Percentiles rank a stretch among this genome's conserved stretches.
phyloP scores from a whole-genome alignment of 169 alveolate species.

The Plasmodium adleri region DNA sequence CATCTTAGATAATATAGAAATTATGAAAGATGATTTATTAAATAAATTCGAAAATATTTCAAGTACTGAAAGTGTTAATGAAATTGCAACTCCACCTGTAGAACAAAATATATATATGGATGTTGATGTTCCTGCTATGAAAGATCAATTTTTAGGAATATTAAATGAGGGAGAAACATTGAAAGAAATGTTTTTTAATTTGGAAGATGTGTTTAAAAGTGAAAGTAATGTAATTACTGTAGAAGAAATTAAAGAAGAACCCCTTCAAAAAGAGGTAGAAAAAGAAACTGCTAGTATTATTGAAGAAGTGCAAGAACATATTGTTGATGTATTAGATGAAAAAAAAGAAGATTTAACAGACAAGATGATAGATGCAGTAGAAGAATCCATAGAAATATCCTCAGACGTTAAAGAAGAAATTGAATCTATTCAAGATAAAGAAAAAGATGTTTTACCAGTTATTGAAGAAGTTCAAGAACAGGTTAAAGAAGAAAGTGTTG shows the following conservation, averaged over 20 bases:
- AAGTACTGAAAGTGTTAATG: no score
- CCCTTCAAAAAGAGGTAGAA: not conserved
- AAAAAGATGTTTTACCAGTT: not conserved
- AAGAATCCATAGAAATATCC: not conserved
- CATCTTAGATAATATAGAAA: no score
- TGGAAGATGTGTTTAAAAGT: not conserved
- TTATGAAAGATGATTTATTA: no score
- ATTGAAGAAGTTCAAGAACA: not conserved
- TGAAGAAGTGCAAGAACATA: constrained; percentile 1
- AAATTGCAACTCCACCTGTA: no score
- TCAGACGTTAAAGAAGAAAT: not conserved
- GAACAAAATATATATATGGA: not conserved
- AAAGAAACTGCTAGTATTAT: not conserved
- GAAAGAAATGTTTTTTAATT: no score
- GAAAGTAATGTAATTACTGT: not conserved
- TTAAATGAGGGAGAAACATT: no score
- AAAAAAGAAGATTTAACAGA: not conserved
- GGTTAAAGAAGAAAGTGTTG: not conserved
- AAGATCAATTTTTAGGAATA: not conserved
- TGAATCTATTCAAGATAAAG: not conserved
- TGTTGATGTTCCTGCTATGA: not conserved
- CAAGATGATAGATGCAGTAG: constrained; percentile 8
- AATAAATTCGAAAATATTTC: no score
- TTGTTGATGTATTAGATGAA: not conserved
- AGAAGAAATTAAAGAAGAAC: constrained; percentile 1